Percentiles rank a stretch among this genome's conserved stretches.
phyloP scores from a whole-genome alignment of 768 basidiomycete genomes.

The Melanogaster broomeanus region DNA sequence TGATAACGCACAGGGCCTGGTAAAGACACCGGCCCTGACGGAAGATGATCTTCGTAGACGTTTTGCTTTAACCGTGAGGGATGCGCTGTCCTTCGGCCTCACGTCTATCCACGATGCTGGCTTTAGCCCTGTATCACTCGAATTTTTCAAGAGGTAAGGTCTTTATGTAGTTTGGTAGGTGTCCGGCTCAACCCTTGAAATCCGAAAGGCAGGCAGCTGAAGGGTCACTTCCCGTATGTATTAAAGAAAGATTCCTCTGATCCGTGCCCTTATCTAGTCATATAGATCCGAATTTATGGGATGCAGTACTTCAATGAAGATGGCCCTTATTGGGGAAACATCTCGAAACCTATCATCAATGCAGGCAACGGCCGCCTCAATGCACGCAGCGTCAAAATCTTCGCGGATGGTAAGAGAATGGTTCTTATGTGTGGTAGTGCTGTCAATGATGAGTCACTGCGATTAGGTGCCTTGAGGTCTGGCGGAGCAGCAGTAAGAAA shows the following conservation, averaged over 20 bases:
- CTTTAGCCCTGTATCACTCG: constrained; percentile 64
- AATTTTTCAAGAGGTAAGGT: constrained; percentile 68
- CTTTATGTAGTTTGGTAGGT: not conserved
- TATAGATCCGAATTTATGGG: constrained; percentile 75
- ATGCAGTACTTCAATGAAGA: constrained; percentile 73
- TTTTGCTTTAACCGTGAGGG: constrained; percentile 62
- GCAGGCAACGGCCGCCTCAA: constrained; percentile 64
- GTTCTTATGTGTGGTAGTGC: not conserved
- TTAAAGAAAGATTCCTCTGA: constrained; percentile 5
- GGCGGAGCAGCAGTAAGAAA: constrained; percentile 79
- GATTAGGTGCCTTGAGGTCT: constrained; percentile 80
- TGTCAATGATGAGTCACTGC: not conserved
- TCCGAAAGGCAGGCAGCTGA: constrained; percentile 57
- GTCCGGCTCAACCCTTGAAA: not conserved
- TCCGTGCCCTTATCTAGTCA: constrained; percentile 3
- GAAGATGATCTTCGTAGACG: constrained; percentile 60
- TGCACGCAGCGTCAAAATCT: constrained; percentile 78
- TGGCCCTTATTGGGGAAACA: constrained; percentile 74
- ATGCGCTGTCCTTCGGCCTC: constrained; percentile 72
- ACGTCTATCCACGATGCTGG: constrained; percentile 90
- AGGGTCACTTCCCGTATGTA: constrained; percentile 59
- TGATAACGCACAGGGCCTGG: constrained; percentile 84
- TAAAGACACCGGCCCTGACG: constrained; percentile 63
- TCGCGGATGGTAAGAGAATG: constrained; percentile 50
- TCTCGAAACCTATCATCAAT: constrained; percentile 52